Percentiles rank a stretch among this genome's conserved stretches.
phyloP scores from a whole-genome alignment of 345 rosid species.

The Sisymbrium irio region DNA sequence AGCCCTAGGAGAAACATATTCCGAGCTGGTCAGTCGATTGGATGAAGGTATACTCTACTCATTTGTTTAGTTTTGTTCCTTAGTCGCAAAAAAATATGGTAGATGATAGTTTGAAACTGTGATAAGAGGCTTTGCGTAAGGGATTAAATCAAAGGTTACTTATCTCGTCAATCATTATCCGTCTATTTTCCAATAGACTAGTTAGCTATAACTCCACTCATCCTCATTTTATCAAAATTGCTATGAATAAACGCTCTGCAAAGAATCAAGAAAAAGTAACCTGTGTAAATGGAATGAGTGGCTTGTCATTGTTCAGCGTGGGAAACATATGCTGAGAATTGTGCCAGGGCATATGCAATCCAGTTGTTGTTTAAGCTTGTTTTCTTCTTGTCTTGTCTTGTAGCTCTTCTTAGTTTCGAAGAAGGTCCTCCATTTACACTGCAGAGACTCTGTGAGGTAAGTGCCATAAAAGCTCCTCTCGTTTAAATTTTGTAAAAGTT shows the following conservation, averaged over 20 bases:
- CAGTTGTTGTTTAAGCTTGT: background rate
- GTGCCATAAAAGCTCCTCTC: background rate
- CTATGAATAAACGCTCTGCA: background rate
- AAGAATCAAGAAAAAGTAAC: background rate
- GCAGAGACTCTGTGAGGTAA: constrained; percentile 93
- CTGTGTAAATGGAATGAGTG: background rate
- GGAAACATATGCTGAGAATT: constrained; percentile 2
- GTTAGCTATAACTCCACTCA: background rate
- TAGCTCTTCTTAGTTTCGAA: constrained; percentile 68
- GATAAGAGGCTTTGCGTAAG: constrained; percentile 3
- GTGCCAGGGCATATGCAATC: background rate
- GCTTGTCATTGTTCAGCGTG: background rate
- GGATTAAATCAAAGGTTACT: background rate
- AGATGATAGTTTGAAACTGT: constrained; percentile 1
- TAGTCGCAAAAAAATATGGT: background rate
- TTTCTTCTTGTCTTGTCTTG: constrained; percentile 17
- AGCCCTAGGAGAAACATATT: constrained; percentile 65
- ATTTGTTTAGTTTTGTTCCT: constrained; percentile 12
- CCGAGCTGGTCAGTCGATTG: constrained; percentile 57
- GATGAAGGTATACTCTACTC: constrained; percentile 59
- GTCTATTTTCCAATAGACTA: background rate
- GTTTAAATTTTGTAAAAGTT: background rate
- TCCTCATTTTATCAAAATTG: background rate
- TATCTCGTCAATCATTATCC: background rate
- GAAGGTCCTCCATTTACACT: constrained; percentile 97